These are phyloP conservation scores for Aspergillus quadricinctus DNA, from an alignment of 2,329 filamentous ascomycete genomes.

Conservation along the genomic window DNA sequence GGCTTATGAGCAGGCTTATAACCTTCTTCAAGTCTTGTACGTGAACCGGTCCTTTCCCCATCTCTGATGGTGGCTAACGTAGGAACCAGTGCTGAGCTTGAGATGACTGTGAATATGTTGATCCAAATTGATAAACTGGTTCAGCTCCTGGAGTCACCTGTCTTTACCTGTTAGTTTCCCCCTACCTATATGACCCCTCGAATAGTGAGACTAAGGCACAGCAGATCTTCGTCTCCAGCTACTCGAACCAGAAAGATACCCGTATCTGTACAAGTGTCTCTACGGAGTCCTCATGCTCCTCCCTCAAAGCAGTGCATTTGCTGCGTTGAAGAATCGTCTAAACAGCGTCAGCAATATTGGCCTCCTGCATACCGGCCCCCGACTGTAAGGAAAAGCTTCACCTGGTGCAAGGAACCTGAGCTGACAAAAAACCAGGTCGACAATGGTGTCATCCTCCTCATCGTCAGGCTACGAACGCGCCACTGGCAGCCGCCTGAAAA, in stretches of 20 bases:
- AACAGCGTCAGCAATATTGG: conserved; percentile 98
- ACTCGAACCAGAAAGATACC: conserved; percentile 90
- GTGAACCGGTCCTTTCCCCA: conserved; percentile 24
- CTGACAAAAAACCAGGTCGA: conserved; percentile 10
- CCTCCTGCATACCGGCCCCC: conserved; percentile 77
- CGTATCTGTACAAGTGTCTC: conserved; percentile 94
- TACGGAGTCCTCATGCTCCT: conserved; percentile 96
- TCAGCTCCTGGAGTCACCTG: conserved; percentile 91
- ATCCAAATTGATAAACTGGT: conserved; percentile 99
- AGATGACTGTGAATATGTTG: conserved; percentile 98
- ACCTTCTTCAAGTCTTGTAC: conserved; percentile 91
- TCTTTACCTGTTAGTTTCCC: conserved; percentile 79
- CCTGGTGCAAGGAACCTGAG: conserved; percentile 8
- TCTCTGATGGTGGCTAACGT: conserved; percentile 16
- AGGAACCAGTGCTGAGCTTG: conserved; percentile 73
- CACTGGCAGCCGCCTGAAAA: conserved; percentile 66
- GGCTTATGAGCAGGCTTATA: conserved; percentile 96
- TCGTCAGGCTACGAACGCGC: conserved; percentile 62
- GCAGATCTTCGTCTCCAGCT: conserved; percentile 88
- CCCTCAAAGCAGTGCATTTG: conserved; percentile 96
- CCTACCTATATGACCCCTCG: conserved; percentile 3
- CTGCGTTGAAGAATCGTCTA: conserved; percentile 89
- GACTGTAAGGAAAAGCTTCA: conserved; percentile 60
- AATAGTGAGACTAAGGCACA: conserved; percentile 7
- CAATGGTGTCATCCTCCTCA: conserved; percentile 6